Conservation (phyloP, 441 rosid genomes). For the Arabidopsis lyrata region DNA sequence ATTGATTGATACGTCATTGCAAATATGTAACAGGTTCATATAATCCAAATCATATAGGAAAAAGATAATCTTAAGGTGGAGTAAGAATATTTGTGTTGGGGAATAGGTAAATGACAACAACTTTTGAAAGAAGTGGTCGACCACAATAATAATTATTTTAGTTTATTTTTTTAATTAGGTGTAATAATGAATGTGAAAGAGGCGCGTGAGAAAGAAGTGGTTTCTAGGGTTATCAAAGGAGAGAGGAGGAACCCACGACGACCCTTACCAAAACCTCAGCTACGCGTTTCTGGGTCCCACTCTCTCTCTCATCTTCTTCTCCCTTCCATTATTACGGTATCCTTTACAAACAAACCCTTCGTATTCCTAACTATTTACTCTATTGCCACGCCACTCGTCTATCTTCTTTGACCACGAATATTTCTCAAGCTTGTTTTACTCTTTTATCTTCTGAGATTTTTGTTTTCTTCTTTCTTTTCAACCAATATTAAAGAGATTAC, state of each 20-base stretch:
- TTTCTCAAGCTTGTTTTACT: neutral
- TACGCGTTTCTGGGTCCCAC: slow-evolving; percentile 42
- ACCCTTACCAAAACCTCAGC: slow-evolving; percentile 19
- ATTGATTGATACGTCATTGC: neutral
- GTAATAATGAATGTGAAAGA: slow-evolving; percentile 1
- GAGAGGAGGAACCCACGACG: slow-evolving; percentile 43
- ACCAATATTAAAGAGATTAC: neutral
- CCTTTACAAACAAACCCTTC: slow-evolving; percentile 9
- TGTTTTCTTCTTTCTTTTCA: neutral
- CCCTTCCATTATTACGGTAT: slow-evolving; percentile 1
- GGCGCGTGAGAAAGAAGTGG: slow-evolving; percentile 36
- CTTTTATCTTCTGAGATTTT: neutral
- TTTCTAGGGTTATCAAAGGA: neutral
- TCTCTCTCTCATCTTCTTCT: neutral
- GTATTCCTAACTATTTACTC: neutral
- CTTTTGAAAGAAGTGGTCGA: slow-evolving; percentile 40
- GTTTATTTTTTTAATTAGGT: neutral
- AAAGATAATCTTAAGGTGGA: neutral
- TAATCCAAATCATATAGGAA: neutral
- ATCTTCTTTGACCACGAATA: slow-evolving; percentile 32
- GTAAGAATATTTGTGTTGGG: slow-evolving; percentile 12
- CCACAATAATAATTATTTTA: slow-evolving; percentile 2
- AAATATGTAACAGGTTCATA: neutral
- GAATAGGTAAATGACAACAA: slow-evolving; percentile 42
- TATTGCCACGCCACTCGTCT: slow-evolving; percentile 40